A percentile compares a stretch with the other conserved stretches of the same genome.
phyloP scores from a whole-genome alignment of 371 early-diverging fungal species.

The Mortierella sp. region DNA sequence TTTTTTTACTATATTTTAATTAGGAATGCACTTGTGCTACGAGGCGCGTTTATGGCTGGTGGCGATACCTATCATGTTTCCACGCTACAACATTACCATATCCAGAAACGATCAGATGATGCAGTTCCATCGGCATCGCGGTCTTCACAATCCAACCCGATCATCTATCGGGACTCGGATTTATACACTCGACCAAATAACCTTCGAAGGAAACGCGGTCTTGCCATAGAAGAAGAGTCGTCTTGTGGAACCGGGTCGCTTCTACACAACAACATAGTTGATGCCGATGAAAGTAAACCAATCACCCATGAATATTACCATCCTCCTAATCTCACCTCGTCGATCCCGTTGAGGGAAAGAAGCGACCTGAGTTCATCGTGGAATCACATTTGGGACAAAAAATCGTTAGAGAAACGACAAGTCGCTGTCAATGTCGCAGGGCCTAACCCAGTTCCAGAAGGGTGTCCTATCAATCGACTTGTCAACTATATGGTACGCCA shows the following conservation, averaged over 20 bases:
- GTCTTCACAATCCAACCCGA: slow-evolving; percentile 42
- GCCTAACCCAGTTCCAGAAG: slow-evolving; percentile 52
- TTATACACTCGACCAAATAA: slow-evolving; percentile 24
- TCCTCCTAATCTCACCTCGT: slow-evolving; percentile 40
- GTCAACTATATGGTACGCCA: slow-evolving; percentile 45
- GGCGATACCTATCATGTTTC: slow-evolving; percentile 76
- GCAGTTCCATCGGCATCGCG: slow-evolving; percentile 41
- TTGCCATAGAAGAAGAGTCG: slow-evolving; percentile 1
- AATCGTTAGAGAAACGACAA: slow-evolving; percentile 17
- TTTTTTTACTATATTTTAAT: background rate
- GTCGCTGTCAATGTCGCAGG: slow-evolving; percentile 37
- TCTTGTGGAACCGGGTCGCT: slow-evolving; percentile 39
- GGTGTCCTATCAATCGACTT: slow-evolving; percentile 46
- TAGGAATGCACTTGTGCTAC: slow-evolving; percentile 61
- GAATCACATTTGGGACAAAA: slow-evolving; percentile 12
- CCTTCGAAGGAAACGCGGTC: slow-evolving; percentile 18
- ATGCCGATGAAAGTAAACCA: background rate
- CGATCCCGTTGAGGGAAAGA: slow-evolving; percentile 16
- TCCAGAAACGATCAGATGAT: slow-evolving; percentile 69
- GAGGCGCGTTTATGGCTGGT: slow-evolving; percentile 71
- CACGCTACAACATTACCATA: slow-evolving; percentile 65
- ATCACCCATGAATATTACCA: slow-evolving; percentile 38
- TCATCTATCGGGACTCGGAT: slow-evolving; percentile 81
- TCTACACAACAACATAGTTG: background rate
- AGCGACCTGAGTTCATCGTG: slow-evolving; percentile 34